Percentiles rank a stretch among this genome's conserved stretches.
phyloP scores from a whole-genome alignment of 1,139 yeast species.

The Suhomyces coccinellae region DNA sequence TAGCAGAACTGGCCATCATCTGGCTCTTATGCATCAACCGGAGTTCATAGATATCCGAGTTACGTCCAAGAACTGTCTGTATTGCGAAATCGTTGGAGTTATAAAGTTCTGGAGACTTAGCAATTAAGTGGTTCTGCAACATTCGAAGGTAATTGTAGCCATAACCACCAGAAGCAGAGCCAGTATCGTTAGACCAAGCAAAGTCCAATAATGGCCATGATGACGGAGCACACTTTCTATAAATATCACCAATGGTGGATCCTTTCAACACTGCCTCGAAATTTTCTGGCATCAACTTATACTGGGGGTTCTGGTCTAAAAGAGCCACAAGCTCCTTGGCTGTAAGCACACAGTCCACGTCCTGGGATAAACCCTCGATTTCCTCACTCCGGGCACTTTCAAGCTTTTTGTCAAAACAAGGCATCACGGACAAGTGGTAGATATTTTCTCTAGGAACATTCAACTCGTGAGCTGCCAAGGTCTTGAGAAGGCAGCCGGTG shows the following conservation, averaged over 20 bases:
- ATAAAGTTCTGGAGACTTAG: conserved; percentile 18
- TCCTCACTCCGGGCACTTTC: conserved; percentile 88
- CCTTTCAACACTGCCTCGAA: neutral
- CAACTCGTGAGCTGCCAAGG: conserved; percentile 46
- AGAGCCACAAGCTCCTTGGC: conserved; percentile 82
- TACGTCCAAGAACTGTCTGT: conserved; percentile 56
- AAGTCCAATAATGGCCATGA: conserved; percentile 58
- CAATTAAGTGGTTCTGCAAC: conserved; percentile 30
- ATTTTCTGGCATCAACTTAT: conserved; percentile 22
- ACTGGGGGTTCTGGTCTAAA: conserved; percentile 49
- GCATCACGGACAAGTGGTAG: conserved; percentile 89
- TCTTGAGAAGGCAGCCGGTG: conserved; percentile 76
- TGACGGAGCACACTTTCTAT: conserved; percentile 45
- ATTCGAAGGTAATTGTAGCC: conserved; percentile 58
- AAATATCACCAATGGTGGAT: conserved; percentile 23
- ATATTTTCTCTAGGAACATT: conserved; percentile 39
- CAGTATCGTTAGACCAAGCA: conserved; percentile 73
- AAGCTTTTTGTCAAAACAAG: conserved; percentile 93
- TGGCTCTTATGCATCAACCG: conserved; percentile 42
- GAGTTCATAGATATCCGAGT: conserved; percentile 73
- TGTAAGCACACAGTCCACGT: conserved; percentile 93
- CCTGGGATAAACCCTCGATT: conserved; percentile 36
- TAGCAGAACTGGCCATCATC: conserved; percentile 64
- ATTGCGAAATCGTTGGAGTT: conserved; percentile 22
- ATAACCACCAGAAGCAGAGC: conserved; percentile 91